Evolutionary conservation across 1,284 basidiomycete species (phyloP), one percentile per base, ranked within the genome.

Genomic region (Vanrija humicola): DNA sequence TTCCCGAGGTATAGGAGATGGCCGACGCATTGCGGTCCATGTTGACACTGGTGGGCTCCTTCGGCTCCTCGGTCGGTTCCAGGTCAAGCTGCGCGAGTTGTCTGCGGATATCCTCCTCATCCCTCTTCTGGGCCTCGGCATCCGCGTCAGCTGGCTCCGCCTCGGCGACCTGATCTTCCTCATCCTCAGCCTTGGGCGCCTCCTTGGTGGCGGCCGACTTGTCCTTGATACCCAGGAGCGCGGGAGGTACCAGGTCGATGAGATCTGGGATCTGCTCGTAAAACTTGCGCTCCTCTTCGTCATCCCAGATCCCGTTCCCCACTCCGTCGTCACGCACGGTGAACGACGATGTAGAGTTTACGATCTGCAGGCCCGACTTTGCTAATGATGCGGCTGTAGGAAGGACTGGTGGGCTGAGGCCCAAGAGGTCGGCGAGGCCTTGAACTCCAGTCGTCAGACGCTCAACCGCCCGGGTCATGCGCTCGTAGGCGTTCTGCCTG

Each of bases 401-500:
- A 12, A 98, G 81, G 2, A 82, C 72, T 0, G 95, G 95, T 64
- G 95, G 82, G 1, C 86, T 82, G 12, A 93, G 77, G 64, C 86
- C 87, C 7, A 98, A 81, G 8, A 94, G 77, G 64, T 98, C 95
- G 0, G 96, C 93, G 19, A 98, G 81, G 44, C 89, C 85, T 74
- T 93, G 90, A 53, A 92, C 91, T 62, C 85, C 90, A 14, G 86
- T 80, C 45, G 92, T 83, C 16, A 97, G 78, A 58, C 93, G 90
- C 77, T 98, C 95, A 66, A 97, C 96, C 38, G 85, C 84, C 73
- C 90, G 93, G 14, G 92, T 91, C 88, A 97, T 94, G 78, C 92
- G 94, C 79, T 99, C 96, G 73, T 98, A 98, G 14, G 88, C 90
- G 75, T 98, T 93, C 73, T 98, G 93, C 18, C 96, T 86, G 75